Percentiles rank a stretch among this genome's conserved stretches.
These are phyloP conservation scores for Chamaecyparis obtusa DNA, from an alignment of 75 land plant species.

Conservation along the genomic window DNA sequence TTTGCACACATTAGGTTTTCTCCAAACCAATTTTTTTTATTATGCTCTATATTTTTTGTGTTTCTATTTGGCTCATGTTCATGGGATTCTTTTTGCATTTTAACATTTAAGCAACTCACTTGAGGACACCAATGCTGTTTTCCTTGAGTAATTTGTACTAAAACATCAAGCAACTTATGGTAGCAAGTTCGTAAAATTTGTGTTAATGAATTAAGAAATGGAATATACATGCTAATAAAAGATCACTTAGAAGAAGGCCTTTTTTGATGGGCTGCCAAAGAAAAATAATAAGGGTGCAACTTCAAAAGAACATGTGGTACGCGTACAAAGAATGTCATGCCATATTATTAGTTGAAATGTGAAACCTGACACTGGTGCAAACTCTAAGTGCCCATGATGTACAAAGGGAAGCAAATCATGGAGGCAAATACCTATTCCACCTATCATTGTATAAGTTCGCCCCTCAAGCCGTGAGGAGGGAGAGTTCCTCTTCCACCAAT, in stretches of 20 bases:
- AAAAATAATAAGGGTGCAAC: background rate
- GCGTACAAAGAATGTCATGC: background rate
- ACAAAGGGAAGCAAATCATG: background rate
- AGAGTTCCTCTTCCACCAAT: background rate
- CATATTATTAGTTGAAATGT: background rate
- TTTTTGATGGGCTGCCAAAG: background rate
- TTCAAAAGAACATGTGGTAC: background rate
- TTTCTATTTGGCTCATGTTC: no score
- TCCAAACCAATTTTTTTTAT: no score
- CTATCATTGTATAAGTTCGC: background rate
- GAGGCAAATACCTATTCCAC: background rate
- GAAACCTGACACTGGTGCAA: background rate
- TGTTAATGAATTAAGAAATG: no score
- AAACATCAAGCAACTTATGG: no score
- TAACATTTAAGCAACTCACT: no score
- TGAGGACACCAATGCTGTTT: no score
- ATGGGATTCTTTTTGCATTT: no score
- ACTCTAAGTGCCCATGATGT: background rate
- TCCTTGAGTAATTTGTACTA: no score
- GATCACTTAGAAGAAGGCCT: background rate
- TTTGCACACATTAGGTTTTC: no score
- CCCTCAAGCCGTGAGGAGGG: background rate
- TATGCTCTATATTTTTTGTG: no score
- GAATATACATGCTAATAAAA: no score
- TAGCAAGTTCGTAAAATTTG: no score